phyloP scores from a whole-genome alignment of 306 rosid species.

The Inga leiocalycina region DNA sequence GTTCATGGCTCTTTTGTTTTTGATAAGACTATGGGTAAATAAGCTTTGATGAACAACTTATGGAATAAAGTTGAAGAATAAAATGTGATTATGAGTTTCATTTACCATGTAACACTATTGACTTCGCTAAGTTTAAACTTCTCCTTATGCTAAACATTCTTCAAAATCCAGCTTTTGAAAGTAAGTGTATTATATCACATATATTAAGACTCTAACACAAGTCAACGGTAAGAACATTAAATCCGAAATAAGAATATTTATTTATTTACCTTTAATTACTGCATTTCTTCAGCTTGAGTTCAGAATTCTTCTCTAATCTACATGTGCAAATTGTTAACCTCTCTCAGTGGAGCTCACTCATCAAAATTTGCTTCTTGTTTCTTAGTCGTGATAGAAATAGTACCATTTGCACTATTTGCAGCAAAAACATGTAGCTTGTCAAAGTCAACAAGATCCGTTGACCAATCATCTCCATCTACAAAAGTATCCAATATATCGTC shows the following conservation, averaged over 20 bases:
- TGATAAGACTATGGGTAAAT: background rate
- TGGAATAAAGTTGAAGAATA: background rate
- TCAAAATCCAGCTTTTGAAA: no score
- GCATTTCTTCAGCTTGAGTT: conserved; percentile 19
- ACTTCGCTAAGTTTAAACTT: background rate
- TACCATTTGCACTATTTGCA: conserved; percentile 38
- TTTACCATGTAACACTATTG: background rate
- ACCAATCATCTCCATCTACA: conserved; percentile 41
- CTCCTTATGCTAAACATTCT: background rate
- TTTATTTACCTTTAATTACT: conserved; percentile 26
- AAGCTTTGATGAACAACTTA: background rate
- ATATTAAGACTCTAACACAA: background rate
- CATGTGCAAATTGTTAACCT: conserved; percentile 49
- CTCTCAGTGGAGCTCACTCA: conserved; percentile 59
- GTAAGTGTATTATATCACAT: no score
- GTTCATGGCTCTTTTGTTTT: conserved; percentile 5
- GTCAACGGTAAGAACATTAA: conserved; percentile 13
- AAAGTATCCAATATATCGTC: conserved; percentile 39
- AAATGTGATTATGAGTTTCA: background rate
- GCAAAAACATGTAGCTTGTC: conserved; percentile 29
- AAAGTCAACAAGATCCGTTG: conserved; percentile 29
- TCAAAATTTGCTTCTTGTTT: conserved; percentile 41
- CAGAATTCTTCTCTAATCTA: conserved; percentile 29
- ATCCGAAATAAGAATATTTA: background rate
- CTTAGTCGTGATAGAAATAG: conserved; percentile 35